Conservation (phyloP, 1,284 basidiomycete species). For the Apiotrichum montevideense region DNA sequence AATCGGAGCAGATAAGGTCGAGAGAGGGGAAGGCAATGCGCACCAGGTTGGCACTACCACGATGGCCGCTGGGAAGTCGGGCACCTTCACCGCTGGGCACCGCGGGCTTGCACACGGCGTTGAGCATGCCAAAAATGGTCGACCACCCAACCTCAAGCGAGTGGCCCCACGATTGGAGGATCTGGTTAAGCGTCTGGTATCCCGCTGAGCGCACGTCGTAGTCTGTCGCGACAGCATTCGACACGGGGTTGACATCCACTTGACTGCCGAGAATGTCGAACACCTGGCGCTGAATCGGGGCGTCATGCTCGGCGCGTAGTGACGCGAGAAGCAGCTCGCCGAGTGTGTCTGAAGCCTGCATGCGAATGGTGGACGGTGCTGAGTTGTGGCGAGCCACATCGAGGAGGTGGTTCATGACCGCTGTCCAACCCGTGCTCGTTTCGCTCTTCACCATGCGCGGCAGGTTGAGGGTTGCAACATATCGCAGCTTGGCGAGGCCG, state of each 20-base stretch:
- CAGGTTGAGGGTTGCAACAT: slow-evolving; percentile 73
- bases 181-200: slow-evolving; percentile 78
- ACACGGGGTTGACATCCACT: slow-evolving; percentile 52
- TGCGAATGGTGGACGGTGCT: slow-evolving; percentile 70
- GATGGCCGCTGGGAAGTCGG: background rate
- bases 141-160: slow-evolving; percentile 87
- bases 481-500: slow-evolving; percentile 75
- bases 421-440: slow-evolving; percentile 77
- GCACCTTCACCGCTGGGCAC: background rate
- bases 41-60: slow-evolving; percentile 43
- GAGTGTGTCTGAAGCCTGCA: slow-evolving; percentile 79
- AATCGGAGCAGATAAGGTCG: slow-evolving; percentile 84
- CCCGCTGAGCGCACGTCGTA: slow-evolving; percentile 78
- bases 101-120: slow-evolving; percentile 61
- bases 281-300: slow-evolving; percentile 69
- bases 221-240: slow-evolving; percentile 35
- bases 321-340: slow-evolving; percentile 67
- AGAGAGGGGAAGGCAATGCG: slow-evolving; percentile 84
- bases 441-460: slow-evolving; percentile 72
- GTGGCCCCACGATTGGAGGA: slow-evolving; percentile 85
- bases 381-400: slow-evolving; percentile 57
- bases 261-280: slow-evolving; percentile 75
- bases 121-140: slow-evolving; percentile 82
- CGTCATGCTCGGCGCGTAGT: slow-evolving; percentile 56
- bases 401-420: slow-evolving; percentile 70